Evolutionary conservation across 2,329 filamentous ascomycete genomes (phyloP).

Genomic region (Sclerotinia borealis): DNA sequence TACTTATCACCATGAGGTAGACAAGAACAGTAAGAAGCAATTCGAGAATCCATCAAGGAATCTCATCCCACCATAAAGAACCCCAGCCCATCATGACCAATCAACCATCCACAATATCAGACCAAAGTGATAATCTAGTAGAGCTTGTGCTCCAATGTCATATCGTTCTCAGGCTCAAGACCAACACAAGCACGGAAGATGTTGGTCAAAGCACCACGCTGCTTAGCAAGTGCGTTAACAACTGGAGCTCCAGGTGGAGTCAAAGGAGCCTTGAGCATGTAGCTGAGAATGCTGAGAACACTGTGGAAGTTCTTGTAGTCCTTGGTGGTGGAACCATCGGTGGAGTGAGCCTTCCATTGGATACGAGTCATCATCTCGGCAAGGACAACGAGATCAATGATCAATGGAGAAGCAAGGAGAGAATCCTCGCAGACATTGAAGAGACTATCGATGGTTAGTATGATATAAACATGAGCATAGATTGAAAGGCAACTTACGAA

Average conservation of each 20-base stretch:
- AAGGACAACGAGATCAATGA: constrained; percentile 91
- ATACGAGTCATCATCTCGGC: constrained; percentile 99
- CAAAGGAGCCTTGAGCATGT: constrained; percentile 96
- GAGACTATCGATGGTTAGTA: constrained; percentile 48
- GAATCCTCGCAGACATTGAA: constrained; percentile 99
- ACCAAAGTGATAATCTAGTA: constrained; percentile 47
- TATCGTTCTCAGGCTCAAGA: constrained; percentile 94
- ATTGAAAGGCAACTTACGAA: constrained; percentile 44
- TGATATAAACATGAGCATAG: constrained; percentile 11
- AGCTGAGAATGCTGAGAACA: constrained; percentile 93
- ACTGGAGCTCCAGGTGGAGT: constrained; percentile 93
- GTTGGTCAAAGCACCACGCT: constrained; percentile 89
- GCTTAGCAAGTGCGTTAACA: constrained; percentile 91
- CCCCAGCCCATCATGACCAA: neutral
- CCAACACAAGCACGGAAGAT: constrained; percentile 98
- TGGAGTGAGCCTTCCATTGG: constrained; percentile 68
- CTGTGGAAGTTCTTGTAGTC: constrained; percentile 94
- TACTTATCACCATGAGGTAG: constrained; percentile 30
- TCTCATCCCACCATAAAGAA: too few species aligned
- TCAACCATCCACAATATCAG: neutral
- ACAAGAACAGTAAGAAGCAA: constrained; percentile 15
- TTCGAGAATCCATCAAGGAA: neutral
- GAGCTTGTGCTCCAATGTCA: constrained; percentile 98
- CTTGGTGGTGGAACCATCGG: constrained; percentile 45
- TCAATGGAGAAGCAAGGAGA: constrained; percentile 87